Evolutionary conservation across 1,139 yeast species (phyloP).

Genomic region (Protomyces macrosporus): DNA sequence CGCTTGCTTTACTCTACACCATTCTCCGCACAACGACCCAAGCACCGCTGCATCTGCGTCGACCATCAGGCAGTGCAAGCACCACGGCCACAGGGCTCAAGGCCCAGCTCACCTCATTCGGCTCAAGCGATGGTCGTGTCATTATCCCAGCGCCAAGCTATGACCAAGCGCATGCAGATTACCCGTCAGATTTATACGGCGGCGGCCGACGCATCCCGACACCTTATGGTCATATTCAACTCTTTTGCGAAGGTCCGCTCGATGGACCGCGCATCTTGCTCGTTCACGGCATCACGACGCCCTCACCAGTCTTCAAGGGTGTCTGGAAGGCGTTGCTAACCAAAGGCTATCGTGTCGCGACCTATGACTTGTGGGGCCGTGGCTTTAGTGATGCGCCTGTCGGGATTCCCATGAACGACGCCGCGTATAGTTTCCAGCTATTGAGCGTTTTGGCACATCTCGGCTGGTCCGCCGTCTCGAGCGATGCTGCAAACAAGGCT

Average conservation of each 20-base stretch:
- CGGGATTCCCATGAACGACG: conserved; percentile 11
- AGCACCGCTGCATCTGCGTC: not conserved
- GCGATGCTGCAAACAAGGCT: not conserved
- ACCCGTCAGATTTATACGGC: conserved; percentile 3
- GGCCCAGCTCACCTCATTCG: not conserved
- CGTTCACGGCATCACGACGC: conserved; percentile 25
- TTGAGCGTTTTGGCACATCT: conserved; percentile 12
- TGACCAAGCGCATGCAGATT: not conserved
- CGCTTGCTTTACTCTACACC: not conserved
- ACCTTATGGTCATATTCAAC: conserved; percentile 15
- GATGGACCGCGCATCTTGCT: conserved; percentile 22
- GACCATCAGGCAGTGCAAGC: not conserved
- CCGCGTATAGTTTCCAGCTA: conserved; percentile 3
- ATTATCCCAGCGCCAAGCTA: not conserved
- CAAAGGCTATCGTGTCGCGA: conserved; percentile 14
- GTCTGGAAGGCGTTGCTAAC: conserved; percentile 4
- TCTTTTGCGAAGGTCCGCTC: conserved; percentile 9
- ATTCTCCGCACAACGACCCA: not conserved
- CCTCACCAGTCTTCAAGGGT: conserved; percentile 13
- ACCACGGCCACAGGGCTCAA: not conserved
- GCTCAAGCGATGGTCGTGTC: not conserved
- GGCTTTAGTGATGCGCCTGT: conserved; percentile 22
- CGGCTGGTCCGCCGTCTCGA: conserved; percentile 8
- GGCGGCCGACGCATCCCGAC: conserved; percentile 9
- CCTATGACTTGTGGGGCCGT: conserved; percentile 21